phyloP scores from a whole-genome alignment of 2,329 filamentous ascomycete species.

The Aspergillus luchuensis region DNA sequence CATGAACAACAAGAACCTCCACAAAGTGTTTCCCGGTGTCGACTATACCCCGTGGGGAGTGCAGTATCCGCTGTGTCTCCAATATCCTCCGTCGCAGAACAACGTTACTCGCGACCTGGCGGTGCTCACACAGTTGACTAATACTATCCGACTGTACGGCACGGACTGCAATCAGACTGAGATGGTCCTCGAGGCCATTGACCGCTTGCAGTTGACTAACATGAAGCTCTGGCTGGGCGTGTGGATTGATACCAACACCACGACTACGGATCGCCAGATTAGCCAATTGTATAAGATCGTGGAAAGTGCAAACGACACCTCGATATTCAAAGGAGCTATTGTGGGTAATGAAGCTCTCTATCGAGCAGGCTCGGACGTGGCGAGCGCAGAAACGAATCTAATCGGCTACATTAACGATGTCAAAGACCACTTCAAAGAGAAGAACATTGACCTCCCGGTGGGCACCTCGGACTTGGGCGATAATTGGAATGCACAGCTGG shows the following conservation, averaged over 20 bases:
- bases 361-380: slow-evolving; percentile 50
- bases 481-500: slow-evolving; percentile 75
- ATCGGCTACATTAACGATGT: slow-evolving; percentile 67
- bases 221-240: slow-evolving; percentile 95
- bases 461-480: slow-evolving; percentile 88
- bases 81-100: slow-evolving; percentile 81
- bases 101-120: slow-evolving; percentile 91
- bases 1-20: slow-evolving; percentile 76
- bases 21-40: slow-evolving; percentile 93
- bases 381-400: slow-evolving; percentile 68
- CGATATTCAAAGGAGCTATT: slow-evolving; percentile 62
- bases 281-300: slow-evolving; percentile 82
- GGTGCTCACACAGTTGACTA: slow-evolving; percentile 85
- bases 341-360: slow-evolving; percentile 66
- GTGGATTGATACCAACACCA: slow-evolving; percentile 82
- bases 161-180: slow-evolving; percentile 98
- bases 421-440: slow-evolving; percentile 68
- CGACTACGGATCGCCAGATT: slow-evolving; percentile 82
- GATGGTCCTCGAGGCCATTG: slow-evolving; percentile 83
- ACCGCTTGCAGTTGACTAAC: slow-evolving; percentile 67
- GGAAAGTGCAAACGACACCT: slow-evolving; percentile 51
- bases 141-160: slow-evolving; percentile 84
- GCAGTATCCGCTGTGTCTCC: slow-evolving; percentile 82
- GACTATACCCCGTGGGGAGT: slow-evolving; percentile 92
- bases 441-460: slow-evolving; percentile 70